These are phyloP conservation scores for Nicotiana noctiflora DNA, from an alignment of 257 asterid species.

Conservation along the genomic window DNA sequence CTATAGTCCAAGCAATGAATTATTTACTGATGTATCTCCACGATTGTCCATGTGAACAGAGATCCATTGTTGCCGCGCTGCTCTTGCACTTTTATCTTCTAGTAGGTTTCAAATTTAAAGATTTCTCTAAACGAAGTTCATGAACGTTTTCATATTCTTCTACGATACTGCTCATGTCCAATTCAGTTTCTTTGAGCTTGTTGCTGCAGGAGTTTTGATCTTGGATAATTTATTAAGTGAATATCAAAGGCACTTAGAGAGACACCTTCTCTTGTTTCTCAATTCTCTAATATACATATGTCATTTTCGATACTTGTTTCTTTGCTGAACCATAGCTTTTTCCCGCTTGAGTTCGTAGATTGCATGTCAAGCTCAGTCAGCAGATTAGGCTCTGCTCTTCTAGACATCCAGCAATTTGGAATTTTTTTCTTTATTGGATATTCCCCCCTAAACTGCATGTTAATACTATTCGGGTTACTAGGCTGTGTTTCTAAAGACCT, in stretches of 20 bases:
- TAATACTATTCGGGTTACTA: neutral
- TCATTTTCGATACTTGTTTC: too few species aligned
- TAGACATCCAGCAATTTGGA: neutral
- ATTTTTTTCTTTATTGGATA: too few species aligned
- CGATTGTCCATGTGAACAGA: slow-evolving; percentile 41
- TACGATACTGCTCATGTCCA: neutral
- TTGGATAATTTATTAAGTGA: neutral
- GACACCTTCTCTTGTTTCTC: too few species aligned
- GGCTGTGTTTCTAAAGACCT: neutral
- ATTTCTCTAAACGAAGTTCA: neutral
- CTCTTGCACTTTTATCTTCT: slow-evolving; percentile 65
- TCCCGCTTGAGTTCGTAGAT: too few species aligned
- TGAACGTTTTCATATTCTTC: neutral
- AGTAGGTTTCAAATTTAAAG: slow-evolving; percentile 28
- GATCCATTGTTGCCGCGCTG: slow-evolving; percentile 45
- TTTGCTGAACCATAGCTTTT: too few species aligned
- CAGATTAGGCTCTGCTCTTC: neutral
- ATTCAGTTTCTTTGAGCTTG: neutral
- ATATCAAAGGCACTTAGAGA: too few species aligned
- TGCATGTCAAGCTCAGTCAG: neutral
- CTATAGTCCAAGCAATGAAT: slow-evolving; percentile 31
- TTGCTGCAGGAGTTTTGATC: neutral
- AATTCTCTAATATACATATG: too few species aligned
- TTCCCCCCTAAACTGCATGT: neutral
- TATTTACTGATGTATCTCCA: slow-evolving; percentile 39